phyloP scores from a whole-genome alignment of 1,284 basidiomycete genomes.

The Cutaneotrichosporon sp. region DNA sequence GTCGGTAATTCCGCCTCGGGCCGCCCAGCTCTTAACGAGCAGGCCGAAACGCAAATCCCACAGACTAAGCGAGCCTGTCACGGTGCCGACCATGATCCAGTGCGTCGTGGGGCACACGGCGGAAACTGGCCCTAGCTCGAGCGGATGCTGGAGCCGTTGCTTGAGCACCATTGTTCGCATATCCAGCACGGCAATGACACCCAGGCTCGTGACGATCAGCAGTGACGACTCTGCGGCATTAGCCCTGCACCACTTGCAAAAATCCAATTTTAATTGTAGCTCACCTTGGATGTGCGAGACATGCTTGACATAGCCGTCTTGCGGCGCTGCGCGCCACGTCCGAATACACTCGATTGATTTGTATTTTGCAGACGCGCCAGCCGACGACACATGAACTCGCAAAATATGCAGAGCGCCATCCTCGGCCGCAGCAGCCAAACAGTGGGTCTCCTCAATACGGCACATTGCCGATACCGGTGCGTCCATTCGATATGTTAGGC shows the following conservation, averaged over 20 bases:
- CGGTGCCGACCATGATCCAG: slow-evolving; percentile 85
- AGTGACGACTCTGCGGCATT: slow-evolving; percentile 50
- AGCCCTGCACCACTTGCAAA: too few relatives aligned
- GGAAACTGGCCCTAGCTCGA: slow-evolving; percentile 79
- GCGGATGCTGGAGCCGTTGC: slow-evolving; percentile 73
- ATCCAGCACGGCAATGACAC: slow-evolving; percentile 71
- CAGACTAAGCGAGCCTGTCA: slow-evolving; percentile 71
- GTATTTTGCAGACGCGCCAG: slow-evolving; percentile 66
- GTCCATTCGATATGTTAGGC: slow-evolving; percentile 47
- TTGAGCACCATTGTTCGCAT: slow-evolving; percentile 74
- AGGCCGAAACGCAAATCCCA: slow-evolving; percentile 95
- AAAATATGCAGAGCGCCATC: slow-evolving; percentile 81
- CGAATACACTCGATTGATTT: slow-evolving; percentile 63
- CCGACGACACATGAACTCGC: slow-evolving; percentile 64
- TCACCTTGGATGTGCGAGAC: slow-evolving; percentile 35
- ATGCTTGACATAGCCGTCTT: slow-evolving; percentile 31
- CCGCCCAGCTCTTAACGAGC: slow-evolving; percentile 79
- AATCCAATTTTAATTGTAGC: slow-evolving; percentile 1
- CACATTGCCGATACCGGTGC: slow-evolving; percentile 74
- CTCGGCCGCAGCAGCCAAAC: slow-evolving; percentile 79
- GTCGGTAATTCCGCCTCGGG: slow-evolving; percentile 55
- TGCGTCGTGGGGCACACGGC: slow-evolving; percentile 71
- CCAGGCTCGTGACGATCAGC: slow-evolving; percentile 77
- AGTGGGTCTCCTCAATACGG: slow-evolving; percentile 74
- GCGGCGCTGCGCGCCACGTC: slow-evolving; percentile 24